Percentiles rank a stretch among this genome's conserved stretches.
These are phyloP conservation scores for Candida pseudoglaebosa DNA, from an alignment of 805 yeast species.

Conservation along the genomic window DNA sequence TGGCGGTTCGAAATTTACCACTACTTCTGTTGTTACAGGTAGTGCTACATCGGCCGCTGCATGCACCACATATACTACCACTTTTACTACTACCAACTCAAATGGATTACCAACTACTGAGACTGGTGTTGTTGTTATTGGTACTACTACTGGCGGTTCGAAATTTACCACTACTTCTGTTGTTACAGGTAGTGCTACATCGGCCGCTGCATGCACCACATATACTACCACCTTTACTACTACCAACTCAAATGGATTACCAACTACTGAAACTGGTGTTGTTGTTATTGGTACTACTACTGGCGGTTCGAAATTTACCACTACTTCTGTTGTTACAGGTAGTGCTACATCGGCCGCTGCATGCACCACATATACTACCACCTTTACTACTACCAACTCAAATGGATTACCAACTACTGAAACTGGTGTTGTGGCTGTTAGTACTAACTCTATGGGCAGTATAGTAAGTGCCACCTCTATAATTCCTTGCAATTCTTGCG, in stretches of 20 bases:
- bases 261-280: conserved; percentile 10
- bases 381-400: conserved; percentile 11
- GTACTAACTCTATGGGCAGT: conserved; percentile 10
- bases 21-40: conserved; percentile 6
- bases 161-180: conserved; percentile 9
- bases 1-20: conserved; percentile 14
- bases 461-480: conserved; percentile 9
- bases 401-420: conserved; percentile 13
- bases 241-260: conserved; percentile 7
- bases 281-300: conserved; percentile 13
- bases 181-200: conserved; percentile 7
- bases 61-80: conserved; percentile 11
- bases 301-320: conserved; percentile 12
- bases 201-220: conserved; percentile 7
- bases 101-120: conserved; percentile 8
- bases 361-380: conserved; percentile 13
- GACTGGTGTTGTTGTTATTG: conserved; percentile 12
- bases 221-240: conserved; percentile 13
- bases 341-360: conserved; percentile 4
- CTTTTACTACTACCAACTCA: conserved; percentile 9
- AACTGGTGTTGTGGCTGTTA: conserved; percentile 13
- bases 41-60: conserved; percentile 7
- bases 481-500: too few relatives aligned
- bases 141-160: conserved; percentile 8
- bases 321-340: conserved; percentile 8